Conservation (phyloP, 169 alveolate genomes). For the Cryptosporidium meleagridis region DNA sequence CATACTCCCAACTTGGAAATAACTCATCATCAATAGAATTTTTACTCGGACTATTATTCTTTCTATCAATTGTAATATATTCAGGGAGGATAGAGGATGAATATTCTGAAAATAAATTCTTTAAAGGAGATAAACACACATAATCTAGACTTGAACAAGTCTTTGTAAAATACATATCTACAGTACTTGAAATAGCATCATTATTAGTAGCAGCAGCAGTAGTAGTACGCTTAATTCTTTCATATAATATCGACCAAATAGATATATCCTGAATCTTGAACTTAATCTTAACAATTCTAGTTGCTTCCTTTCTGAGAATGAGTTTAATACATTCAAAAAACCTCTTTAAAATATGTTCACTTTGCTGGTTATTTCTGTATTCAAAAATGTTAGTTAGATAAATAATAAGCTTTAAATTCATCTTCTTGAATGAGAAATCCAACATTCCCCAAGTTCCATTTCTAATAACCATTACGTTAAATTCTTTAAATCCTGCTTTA, state of each 20-base stretch:
- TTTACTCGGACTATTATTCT: no score
- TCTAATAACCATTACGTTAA: constrained; percentile 38
- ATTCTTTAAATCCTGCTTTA: constrained; percentile 30
- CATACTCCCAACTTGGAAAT: constrained; percentile 72
- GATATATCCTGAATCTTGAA: constrained; percentile 40
- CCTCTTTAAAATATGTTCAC: neutral
- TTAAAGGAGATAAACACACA: constrained; percentile 29
- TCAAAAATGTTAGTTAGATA: neutral
- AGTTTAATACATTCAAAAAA: neutral
- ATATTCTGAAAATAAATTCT: constrained; percentile 31
- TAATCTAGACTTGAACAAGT: constrained; percentile 27
- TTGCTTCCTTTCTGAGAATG: neutral
- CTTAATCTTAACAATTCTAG: neutral
- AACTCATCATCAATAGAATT: neutral
- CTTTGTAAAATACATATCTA: constrained; percentile 63
- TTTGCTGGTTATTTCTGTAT: neutral
- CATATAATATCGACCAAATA: constrained; percentile 63
- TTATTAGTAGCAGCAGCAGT: neutral
- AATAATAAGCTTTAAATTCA: neutral
- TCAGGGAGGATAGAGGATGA: constrained; percentile 53
- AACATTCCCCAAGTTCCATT: constrained; percentile 76
- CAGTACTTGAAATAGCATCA: neutral
- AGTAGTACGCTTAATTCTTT: constrained; percentile 3
- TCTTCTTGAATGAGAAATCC: constrained; percentile 47
- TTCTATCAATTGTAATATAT: constrained; percentile 39